These are phyloP conservation scores for Miscanthus lutarioriparius DNA, from an alignment of 176 grass and related monocot genomes.

Conservation along the genomic window DNA sequence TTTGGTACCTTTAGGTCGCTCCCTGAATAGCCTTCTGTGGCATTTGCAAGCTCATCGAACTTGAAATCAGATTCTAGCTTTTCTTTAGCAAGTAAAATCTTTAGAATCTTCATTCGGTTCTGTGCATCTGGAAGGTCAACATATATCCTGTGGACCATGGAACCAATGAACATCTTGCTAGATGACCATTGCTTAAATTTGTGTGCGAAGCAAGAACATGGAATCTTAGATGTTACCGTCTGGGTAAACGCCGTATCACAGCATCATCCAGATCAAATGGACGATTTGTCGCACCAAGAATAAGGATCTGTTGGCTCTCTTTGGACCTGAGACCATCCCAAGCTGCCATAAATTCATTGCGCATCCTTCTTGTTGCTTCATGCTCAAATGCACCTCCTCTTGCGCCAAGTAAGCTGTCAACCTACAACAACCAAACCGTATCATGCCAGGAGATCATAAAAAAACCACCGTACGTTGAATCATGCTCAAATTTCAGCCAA, in stretches of 20 bases:
- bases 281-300: slow-evolving; percentile 94
- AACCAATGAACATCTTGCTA: slow-evolving; percentile 5
- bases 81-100: slow-evolving; percentile 90
- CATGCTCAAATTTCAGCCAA: slow-evolving; percentile 1
- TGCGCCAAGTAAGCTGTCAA: slow-evolving; percentile 94
- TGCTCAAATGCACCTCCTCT: slow-evolving; percentile 95
- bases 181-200: slow-evolving; percentile 16
- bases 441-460: slow-evolving; percentile 2
- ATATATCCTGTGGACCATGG: slow-evolving; percentile 72
- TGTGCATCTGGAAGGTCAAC: slow-evolving; percentile 83
- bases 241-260: slow-evolving; percentile 91
- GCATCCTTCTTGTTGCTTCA: slow-evolving; percentile 96
- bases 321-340: slow-evolving; percentile 95
- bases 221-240: slow-evolving; percentile 52
- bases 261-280: slow-evolving; percentile 99
- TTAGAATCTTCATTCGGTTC: slow-evolving; percentile 85
- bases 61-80: slow-evolving; percentile 78
- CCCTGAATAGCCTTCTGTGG: slow-evolving; percentile 97
- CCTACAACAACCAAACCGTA: slow-evolving; percentile 49
- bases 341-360: slow-evolving; percentile 98
- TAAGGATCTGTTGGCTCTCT: slow-evolving; percentile 87
- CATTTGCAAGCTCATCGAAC: slow-evolving; percentile 76
- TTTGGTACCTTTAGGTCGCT: slow-evolving; percentile 81
- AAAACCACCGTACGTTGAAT: not conserved
- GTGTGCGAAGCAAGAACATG: slow-evolving; percentile 6